phyloP scores from a whole-genome alignment of 495 filamentous ascomycete genomes.

The Chaetomium tenue region DNA sequence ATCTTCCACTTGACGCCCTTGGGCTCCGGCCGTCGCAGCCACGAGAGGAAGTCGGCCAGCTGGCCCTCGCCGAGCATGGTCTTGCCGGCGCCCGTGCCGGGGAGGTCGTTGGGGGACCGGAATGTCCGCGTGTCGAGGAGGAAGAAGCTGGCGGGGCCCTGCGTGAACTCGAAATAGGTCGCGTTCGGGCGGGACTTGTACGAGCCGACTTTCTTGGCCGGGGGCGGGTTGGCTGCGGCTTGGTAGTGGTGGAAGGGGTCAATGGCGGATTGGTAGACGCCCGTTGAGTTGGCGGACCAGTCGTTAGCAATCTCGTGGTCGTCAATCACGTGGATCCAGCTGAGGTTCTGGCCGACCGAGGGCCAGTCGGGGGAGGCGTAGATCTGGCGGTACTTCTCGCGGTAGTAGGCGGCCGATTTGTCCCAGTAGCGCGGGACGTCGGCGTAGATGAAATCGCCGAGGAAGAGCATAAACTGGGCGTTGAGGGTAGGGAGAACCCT shows the following conservation, averaged over 20 bases:
- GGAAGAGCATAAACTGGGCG: conserved; percentile 91
- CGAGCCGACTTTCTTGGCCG: conserved; percentile 43
- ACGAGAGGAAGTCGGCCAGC: conserved; percentile 73
- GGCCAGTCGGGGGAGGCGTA: conserved; percentile 92
- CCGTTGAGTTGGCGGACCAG: conserved; percentile 73
- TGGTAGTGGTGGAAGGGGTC: conserved; percentile 90
- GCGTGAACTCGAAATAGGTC: conserved; percentile 82
- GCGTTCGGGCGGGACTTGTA: conserved; percentile 40
- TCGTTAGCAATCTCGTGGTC: conserved; percentile 96
- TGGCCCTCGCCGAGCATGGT: conserved; percentile 84
- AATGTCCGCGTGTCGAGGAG: conserved; percentile 90
- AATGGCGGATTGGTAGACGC: conserved; percentile 69
- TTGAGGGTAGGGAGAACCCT: conserved; percentile 60
- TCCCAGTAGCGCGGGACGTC: conserved; percentile 84
- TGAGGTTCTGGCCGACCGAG: conserved; percentile 63
- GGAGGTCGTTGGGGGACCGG: conserved; percentile 58
- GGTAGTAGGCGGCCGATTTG: conserved; percentile 68
- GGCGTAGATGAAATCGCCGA: conserved; percentile 98
- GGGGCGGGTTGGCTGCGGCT: conserved; percentile 75
- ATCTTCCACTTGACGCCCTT: conserved; percentile 90
- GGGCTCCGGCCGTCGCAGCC: conserved; percentile 65
- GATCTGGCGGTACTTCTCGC: conserved; percentile 86
- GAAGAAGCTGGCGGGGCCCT: conserved; percentile 91
- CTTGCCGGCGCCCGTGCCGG: conserved; percentile 57
- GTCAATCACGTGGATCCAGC: conserved; percentile 94